phyloP scores from a whole-genome alignment of 1,284 basidiomycete species.

The Sporisorium iseilematis-ciliati region DNA sequence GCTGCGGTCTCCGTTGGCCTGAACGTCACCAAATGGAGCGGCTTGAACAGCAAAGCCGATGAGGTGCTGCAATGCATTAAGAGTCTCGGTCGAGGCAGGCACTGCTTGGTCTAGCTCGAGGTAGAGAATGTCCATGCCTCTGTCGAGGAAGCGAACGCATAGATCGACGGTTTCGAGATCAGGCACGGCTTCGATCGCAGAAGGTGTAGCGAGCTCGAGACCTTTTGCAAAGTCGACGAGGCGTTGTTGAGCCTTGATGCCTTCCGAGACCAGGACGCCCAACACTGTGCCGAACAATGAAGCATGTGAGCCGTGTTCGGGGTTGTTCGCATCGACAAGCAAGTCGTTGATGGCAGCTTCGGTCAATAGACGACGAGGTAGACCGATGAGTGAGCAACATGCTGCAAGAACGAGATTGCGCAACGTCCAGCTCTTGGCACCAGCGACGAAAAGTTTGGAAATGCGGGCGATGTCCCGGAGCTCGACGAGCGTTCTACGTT shows the following conservation, averaged over 20 bases:
- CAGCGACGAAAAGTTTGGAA: constrained; percentile 38
- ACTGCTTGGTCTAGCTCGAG: constrained; percentile 35
- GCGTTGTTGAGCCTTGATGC: constrained; percentile 27
- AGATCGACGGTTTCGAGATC: constrained; percentile 48
- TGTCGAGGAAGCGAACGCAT: constrained; percentile 43
- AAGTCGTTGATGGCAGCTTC: constrained; percentile 21
- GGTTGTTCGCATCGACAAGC: constrained; percentile 12
- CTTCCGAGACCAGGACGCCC: constrained; percentile 22
- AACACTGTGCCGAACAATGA: constrained; percentile 24
- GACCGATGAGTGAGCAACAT: constrained; percentile 33
- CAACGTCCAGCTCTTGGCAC: constrained; percentile 31
- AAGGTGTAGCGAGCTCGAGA: constrained; percentile 23
- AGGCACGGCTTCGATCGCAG: constrained; percentile 26
- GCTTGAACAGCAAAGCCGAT: constrained; percentile 34
- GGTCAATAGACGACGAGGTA: constrained; percentile 37
- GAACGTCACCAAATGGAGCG: constrained; percentile 17
- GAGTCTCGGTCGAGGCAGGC: constrained; percentile 19
- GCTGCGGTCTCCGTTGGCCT: not conserved
- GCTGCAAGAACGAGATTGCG: constrained; percentile 41
- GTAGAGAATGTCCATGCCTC: constrained; percentile 48
- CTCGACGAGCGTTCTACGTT: constrained; percentile 34
- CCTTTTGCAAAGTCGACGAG: constrained; percentile 43
- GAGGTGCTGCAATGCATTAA: constrained; percentile 23
- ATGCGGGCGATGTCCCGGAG: constrained; percentile 40
- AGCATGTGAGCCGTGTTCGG: constrained; percentile 4